Evolutionary conservation across 1,139 yeast genomes (phyloP).

Genomic region (Arxiozyma telluris): DNA sequence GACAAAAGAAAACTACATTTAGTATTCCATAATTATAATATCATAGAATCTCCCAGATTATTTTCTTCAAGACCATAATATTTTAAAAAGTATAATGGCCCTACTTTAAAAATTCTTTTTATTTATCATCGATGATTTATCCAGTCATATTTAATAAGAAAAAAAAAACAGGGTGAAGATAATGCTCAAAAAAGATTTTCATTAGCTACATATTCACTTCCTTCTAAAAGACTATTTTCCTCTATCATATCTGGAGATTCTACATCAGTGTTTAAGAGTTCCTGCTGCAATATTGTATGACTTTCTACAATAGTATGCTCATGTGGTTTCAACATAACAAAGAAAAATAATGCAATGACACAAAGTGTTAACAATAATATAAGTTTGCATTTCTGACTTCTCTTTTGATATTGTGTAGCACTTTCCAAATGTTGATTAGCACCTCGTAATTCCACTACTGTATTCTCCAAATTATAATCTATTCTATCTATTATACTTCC

Average conservation of each 20-base stretch:
- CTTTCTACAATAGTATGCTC: conserved; percentile 8
- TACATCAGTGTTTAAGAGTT: neutral
- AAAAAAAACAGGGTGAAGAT: neutral
- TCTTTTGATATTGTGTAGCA: conserved; percentile 75
- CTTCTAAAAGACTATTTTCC: neutral
- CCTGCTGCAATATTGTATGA: conserved; percentile 2
- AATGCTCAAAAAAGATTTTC: neutral
- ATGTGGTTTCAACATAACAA: conserved; percentile 63
- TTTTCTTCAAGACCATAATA: too few species aligned
- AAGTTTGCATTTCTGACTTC: conserved; percentile 85
- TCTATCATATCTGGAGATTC: neutral
- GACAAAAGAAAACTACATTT: too few species aligned
- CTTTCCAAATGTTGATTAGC: conserved; percentile 70
- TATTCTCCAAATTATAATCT: conserved; percentile 78
- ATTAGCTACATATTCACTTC: neutral
- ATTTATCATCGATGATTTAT: neutral
- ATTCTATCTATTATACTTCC: conserved; percentile 89
- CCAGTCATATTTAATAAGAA: neutral
- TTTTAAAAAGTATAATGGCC: neutral
- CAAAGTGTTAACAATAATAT: conserved; percentile 63
- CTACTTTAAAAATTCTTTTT: too few species aligned
- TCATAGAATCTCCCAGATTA: too few species aligned
- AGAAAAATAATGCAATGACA: conserved; percentile 61
- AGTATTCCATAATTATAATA: neutral
- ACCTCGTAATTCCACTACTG: conserved; percentile 62